phyloP scores from a whole-genome alignment of 495 filamentous ascomycete species.

The Penicillium canescens region DNA sequence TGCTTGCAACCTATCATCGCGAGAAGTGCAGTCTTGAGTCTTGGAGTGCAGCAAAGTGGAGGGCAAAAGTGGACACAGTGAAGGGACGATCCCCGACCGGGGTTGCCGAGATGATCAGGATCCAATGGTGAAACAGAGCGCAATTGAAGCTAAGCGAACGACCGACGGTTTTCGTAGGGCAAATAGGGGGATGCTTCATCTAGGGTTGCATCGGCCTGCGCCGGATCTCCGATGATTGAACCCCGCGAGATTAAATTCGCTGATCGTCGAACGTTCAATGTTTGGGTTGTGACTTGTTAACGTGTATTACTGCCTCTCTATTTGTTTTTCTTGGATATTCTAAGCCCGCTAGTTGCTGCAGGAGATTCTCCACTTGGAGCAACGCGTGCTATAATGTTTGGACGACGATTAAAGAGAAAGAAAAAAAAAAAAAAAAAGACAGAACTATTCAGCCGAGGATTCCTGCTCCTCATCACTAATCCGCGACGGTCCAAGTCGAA shows the following conservation, averaged over 20 bases:
- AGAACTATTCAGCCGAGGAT: conserved; percentile 2
- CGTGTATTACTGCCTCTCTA: too few species aligned
- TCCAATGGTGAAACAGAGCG: not conserved
- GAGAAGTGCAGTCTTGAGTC: not conserved
- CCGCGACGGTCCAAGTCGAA: conserved; percentile 8
- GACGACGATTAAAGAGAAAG: not conserved
- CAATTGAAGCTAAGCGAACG: not conserved
- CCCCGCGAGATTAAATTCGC: conserved; percentile 19
- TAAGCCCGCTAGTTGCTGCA: not conserved
- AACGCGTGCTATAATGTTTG: conserved; percentile 1
- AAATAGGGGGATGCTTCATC: not conserved
- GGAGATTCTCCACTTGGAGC: not conserved
- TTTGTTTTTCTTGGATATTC: too few species aligned
- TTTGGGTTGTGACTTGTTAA: not conserved
- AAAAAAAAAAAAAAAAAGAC: not conserved
- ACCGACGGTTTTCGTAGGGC: conserved; percentile 10
- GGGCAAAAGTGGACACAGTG: not conserved
- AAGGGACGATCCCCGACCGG: conserved; percentile 4
- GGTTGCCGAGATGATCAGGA: not conserved
- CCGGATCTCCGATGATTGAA: conserved; percentile 24
- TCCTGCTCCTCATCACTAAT: conserved; percentile 12
- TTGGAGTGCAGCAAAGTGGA: not conserved
- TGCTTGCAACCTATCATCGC: not conserved
- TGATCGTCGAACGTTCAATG: conserved; percentile 12
- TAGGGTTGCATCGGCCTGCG: conserved; percentile 25